Base-by-base conservation (phyloP, 768 basidiomycete species). In the Dacryopinax primogenitus region DNA sequence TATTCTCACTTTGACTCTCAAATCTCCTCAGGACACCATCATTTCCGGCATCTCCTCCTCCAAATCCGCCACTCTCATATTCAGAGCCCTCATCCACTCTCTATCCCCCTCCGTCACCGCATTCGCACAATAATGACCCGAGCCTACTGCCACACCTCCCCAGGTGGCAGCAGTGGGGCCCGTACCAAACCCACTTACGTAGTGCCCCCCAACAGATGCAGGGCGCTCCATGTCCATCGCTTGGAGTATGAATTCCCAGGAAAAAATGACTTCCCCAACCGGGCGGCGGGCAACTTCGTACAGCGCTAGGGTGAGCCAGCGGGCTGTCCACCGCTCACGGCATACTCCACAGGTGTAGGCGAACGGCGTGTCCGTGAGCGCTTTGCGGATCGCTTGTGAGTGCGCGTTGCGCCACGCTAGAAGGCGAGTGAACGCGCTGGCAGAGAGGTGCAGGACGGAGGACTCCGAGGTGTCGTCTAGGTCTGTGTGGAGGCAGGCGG, bases 211-310 rank as follows among this genome's bases (percentile, higher is more conserved):
- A n/a, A n/a, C n/a, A n/a, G n/a, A n/a, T n/a, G n/a, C n/a, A n/a
- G n/a, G n/a, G 41, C 41, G 41, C 41, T 44, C 41, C 41, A 44
- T 44, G 41, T 44, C 41, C 41, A 44, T 44, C 41, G 41, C 41
- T 23, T 44, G 41, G 18, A 44, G 16, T 23, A 44, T 23, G 18
- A 44, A 44, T 23, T 44, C 41, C 18, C 16, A 23, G 41, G 7
- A 7, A 23, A 44, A 44, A 23, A 44, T 44, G 41, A 44, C 18
- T 23, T 44, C 41, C 41, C 41, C 41, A 4, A 44, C 41, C 18
- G 41, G 41, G 18, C 41, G 41, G 18, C 23, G 16, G 41, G 41
- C 16, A 4, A 44, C 41, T 23, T 44, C 41, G 41, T 18, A 44
- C 41, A 44, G 41, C 4, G 41, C 41, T 4, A 44, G 41, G 18